Percentiles rank a stretch among this genome's conserved stretches.
Evolutionary conservation across 441 rosid genomes (phyloP).

Genomic region (Oxalis stricta): DNA sequence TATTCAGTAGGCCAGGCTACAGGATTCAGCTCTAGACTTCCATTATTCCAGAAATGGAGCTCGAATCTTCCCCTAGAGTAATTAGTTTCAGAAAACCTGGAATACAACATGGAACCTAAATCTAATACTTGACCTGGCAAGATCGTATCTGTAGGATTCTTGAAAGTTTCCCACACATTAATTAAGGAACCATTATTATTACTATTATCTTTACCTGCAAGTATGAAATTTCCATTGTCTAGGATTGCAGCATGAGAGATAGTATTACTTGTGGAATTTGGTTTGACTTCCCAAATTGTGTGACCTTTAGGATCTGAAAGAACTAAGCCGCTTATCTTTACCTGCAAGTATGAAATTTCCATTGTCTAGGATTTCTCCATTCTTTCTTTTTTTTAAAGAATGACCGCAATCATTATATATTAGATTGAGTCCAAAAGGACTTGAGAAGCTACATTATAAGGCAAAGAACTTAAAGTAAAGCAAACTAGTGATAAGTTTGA

Average conservation of each 20-base stretch:
- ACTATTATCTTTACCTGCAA: slow-evolving; percentile 1
- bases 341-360: slow-evolving; percentile 17
- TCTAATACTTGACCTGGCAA: slow-evolving; percentile 11
- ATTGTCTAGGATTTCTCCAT: slow-evolving; percentile 13
- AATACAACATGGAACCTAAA: not conserved
- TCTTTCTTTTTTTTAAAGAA: too few relatives aligned
- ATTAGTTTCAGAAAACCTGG: slow-evolving; percentile 1
- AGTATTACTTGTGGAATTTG: not conserved
- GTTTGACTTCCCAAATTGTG: not conserved
- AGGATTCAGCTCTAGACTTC: slow-evolving; percentile 9
- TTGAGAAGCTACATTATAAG: too few relatives aligned
- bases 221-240: slow-evolving; percentile 16
- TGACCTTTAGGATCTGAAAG: not conserved
- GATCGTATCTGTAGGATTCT: slow-evolving; percentile 10
- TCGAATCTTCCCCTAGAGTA: slow-evolving; percentile 15
- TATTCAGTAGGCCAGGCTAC: slow-evolving; percentile 11
- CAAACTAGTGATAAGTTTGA: too few relatives aligned
- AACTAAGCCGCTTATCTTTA: not conserved
- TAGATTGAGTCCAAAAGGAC: too few relatives aligned
- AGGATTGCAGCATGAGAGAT: slow-evolving; percentile 15
- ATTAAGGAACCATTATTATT: too few relatives aligned
- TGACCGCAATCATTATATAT: too few relatives aligned
- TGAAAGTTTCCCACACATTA: slow-evolving; percentile 16
- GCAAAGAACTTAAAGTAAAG: too few relatives aligned
- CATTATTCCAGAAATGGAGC: not conserved